Evolutionary conservation across 2,329 filamentous ascomycete genomes (phyloP).

Genomic region (Nemania sp.): DNA sequence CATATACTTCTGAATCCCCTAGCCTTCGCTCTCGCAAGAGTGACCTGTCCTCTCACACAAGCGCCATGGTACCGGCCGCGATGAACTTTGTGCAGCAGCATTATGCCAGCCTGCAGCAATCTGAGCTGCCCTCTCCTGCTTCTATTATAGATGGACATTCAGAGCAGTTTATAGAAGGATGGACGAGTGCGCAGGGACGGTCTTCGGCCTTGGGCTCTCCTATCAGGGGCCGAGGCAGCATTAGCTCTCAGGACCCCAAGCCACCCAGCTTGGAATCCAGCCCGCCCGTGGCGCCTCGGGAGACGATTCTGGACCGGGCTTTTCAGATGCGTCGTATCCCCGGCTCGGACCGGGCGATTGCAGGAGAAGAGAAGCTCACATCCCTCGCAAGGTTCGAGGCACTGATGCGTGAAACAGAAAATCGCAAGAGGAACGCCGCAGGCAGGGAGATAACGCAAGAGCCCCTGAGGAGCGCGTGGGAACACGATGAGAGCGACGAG

Average conservation of each 20-base stretch:
- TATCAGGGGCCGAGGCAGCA: conserved; percentile 57
- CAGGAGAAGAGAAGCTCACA: conserved; percentile 66
- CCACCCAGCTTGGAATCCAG: conserved; percentile 48
- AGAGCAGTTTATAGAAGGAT: conserved; percentile 63
- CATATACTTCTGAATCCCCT: conserved; percentile 61
- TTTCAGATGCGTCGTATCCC: conserved; percentile 68
- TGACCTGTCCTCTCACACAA: conserved; percentile 64
- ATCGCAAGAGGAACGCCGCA: conserved; percentile 47
- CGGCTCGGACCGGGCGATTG: conserved; percentile 57
- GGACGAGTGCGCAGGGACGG: conserved; percentile 63
- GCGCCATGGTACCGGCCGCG: conserved; percentile 50
- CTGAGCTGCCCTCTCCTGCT: conserved; percentile 61
- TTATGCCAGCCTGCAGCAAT: conserved; percentile 57
- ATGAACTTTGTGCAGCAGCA: conserved; percentile 50
- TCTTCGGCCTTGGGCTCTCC: conserved; percentile 64
- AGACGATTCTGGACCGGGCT: conserved; percentile 69
- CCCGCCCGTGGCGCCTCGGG: conserved; percentile 59
- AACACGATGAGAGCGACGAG: conserved; percentile 53
- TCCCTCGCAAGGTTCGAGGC: conserved; percentile 69
- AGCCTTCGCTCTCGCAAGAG: conserved; percentile 66
- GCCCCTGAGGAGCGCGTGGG: conserved; percentile 55
- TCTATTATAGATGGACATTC: conserved; percentile 57
- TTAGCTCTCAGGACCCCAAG: conserved; percentile 53
- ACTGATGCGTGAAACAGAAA: conserved; percentile 65
- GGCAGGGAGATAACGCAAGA: conserved; percentile 45